Evolutionary conservation across 2,329 filamentous ascomycete species (phyloP), one percentile per base, ranked within the genome.

Genomic region (Diplodia scrobiculata): DNA sequence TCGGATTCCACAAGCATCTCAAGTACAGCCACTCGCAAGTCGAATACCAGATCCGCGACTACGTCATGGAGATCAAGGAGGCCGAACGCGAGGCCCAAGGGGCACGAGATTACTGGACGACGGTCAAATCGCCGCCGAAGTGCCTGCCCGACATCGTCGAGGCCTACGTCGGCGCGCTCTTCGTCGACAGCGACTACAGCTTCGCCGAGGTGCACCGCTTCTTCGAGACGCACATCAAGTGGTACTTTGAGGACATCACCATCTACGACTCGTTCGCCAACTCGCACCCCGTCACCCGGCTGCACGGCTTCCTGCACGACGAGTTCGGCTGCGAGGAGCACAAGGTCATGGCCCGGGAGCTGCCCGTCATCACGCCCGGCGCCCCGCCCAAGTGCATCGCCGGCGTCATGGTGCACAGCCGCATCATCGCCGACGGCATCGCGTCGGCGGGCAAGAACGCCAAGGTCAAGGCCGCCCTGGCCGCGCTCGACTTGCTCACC

Each of bases 241-340:
- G 87, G 2, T 97, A 88, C 79, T 98, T 98, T 75, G 82, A 85
- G 62, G 89, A 97, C 76, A 97, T 98, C 88, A 81, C 83, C 2
- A 84, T 95, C 47, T 97, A 97, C 76, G 92, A 98, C 75, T 86
- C 86, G 0, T 97, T 91, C 75, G 92, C 92, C 1, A 91, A 89
- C 72, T 90, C 90, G 38, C 93, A 98, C 71, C 94, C 94, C 0
- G 89, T 77, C 72, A 96, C 91, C 0, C 86, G 86, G 50, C 82
- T 97, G 0, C 81, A 86, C 48, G 86, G 86, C 52, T 81, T 86
- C 68, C 80, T 97, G 67, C 81, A 85, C 9, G 81, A 83, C 11
- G 82, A 86, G 11, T 88, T 92, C 68, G 85, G 83, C 32, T 97
- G 94, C 75, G 78, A 72, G 11, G 80, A 86, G 25, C 87, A 84